Evolutionary conservation across 2,329 filamentous ascomycete species (phyloP), one percentile per base, ranked within the genome.

Genomic region (Fusarium dlaminii): DNA sequence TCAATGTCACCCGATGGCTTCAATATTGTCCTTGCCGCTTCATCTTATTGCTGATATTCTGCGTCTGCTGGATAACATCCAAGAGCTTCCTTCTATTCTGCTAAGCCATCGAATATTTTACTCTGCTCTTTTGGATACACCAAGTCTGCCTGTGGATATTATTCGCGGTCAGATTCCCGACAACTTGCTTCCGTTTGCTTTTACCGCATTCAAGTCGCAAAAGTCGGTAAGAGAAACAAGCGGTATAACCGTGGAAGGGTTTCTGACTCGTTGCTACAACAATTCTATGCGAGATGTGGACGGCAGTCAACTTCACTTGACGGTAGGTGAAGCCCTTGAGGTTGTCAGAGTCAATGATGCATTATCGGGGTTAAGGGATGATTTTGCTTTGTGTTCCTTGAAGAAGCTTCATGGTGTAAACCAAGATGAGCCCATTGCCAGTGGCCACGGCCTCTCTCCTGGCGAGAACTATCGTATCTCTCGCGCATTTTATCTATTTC

Each of bases 71-170:
- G 62, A 63, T 10, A 65, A 60, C 18, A 67, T 78, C 30, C 60
- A 74, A 32, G 58, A 70, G 13, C 66, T 78, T 2, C 75, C 70
- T 56, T 40, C 62, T 12, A 65, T 66, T 24, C 32, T 78, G 8
- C 51, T 78, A 10, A 78, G 75, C 61, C 65, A 77, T 51, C 73
- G 63, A 51, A 54, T 75, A 45, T 78, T 78, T 36, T 75, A 77
- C 59, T 68, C 58, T 39, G 76, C 74, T n/a, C 56, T 62, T 14
- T 24, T 71, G 10, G 75, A 77, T 57, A 73, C 66, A 17, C 75
- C 75, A 9, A 67, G 63, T 24, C 60, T 77, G 22, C 63, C 73
- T 14, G 36, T 69, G 29, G 72, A 75, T 22, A 68, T 77, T 6
- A 52, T 78, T 18, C 70, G 74, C n/a, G 40, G 22, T 22, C 75